Base-by-base conservation (phyloP, 1,284 basidiomycete species). In the Puccinia brachypodii region DNA sequence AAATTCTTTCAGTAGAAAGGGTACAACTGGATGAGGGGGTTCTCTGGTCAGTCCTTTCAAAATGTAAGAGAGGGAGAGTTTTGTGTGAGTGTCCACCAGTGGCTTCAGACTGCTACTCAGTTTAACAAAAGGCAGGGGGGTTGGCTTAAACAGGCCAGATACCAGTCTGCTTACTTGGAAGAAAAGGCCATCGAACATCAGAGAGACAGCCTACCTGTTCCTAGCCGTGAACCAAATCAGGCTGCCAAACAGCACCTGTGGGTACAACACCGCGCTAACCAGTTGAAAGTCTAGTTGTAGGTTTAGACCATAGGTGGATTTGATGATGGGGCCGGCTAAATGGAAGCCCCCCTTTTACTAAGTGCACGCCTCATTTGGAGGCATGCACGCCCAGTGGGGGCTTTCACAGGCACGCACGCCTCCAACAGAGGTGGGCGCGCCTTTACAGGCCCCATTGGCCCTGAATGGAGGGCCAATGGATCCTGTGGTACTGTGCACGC, bases 201-300 rank as follows among this genome's bases (percentile, higher is more conserved):
- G 38, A 8, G 60, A 44, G 3, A 68, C 56, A 8, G 7, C 50
- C 4, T 47, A 44, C 14, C 9, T 36, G n/a, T 62, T 66, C 28
- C 38, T 66, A 19, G 28, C 8, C 9, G 60, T 77, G 38, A 47
- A 64, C 76, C 76, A 77, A 25, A 77, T 28, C 44, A 77, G 28
- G 31, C 76, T 77, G 6, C 76, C 76, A 68, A 44, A 66, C 3
- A 77, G 40, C 28, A 68, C 22, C 33, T 38, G 4, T 1, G 62
- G 36, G 11, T 40, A 31, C 28, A 77, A 16, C 25, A 68, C 76
- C 31, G 76, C 62, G 4, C 11, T 44, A 3, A 77, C 47, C 8
- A 77, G 44, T 22, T 28, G 33, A 4, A 40, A n/a, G n/a, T 42
- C 28, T 28, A 22, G 13, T 28, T 53, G 44, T 1, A 36, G 31